Evolutionary conservation across 2,329 filamentous ascomycete genomes (phyloP).

Genomic region (Epichloe uncinata): DNA sequence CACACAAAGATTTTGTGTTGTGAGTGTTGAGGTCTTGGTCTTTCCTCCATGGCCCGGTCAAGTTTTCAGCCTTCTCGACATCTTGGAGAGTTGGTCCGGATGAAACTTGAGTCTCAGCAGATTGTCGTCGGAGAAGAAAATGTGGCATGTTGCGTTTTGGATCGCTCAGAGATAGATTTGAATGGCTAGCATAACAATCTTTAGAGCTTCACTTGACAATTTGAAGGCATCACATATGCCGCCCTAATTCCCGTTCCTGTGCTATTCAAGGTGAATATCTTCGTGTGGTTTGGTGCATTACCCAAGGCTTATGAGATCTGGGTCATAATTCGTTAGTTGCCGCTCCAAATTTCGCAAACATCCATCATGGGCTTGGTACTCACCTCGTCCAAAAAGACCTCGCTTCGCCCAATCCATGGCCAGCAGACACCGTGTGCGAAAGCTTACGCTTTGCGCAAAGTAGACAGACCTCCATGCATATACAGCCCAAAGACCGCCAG

Average conservation of each 20-base stretch:
- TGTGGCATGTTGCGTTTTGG: too few relatives aligned
- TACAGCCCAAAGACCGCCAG: constrained; percentile 79
- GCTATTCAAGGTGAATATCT: background rate
- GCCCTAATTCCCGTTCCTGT: background rate
- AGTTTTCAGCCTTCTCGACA: background rate
- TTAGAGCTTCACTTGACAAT: too few relatives aligned
- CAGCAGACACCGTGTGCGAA: constrained; percentile 74
- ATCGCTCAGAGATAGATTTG: too few relatives aligned
- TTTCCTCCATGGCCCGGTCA: background rate
- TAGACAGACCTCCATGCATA: constrained; percentile 96
- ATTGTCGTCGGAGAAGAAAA: too few relatives aligned
- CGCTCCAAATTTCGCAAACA: background rate
- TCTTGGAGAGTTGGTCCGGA: background rate
- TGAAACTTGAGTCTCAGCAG: background rate
- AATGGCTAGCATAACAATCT: too few relatives aligned
- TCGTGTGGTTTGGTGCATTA: background rate
- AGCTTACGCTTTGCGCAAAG: constrained; percentile 92
- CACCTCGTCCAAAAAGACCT: constrained; percentile 93
- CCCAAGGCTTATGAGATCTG: constrained; percentile 42
- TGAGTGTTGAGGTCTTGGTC: background rate
- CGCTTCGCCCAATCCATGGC: constrained; percentile 99
- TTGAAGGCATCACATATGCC: background rate
- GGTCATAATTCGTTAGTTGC: background rate
- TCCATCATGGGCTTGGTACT: constrained; percentile 20
- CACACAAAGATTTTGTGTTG: constrained; percentile 73